A percentile compares a stretch with the other conserved stretches of the same genome.
These are phyloP conservation scores for Teratosphaeria viscida DNA, from an alignment of 2,329 filamentous ascomycete genomes.

Conservation along the genomic window DNA sequence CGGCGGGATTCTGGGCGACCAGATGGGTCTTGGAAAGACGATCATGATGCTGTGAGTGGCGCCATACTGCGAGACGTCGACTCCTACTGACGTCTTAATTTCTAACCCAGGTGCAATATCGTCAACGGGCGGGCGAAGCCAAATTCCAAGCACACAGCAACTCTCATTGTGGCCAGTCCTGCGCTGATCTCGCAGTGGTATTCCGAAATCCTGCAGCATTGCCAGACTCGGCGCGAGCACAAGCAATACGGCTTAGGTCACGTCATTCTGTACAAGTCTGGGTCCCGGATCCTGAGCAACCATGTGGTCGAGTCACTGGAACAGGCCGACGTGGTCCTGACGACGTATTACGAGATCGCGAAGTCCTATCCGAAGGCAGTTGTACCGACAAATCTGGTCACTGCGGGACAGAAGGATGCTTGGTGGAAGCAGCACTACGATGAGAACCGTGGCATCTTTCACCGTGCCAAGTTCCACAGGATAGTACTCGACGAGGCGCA, in stretches of 20 bases:
- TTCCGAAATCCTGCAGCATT: slow-evolving; percentile 19
- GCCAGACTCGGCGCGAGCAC: slow-evolving; percentile 3
- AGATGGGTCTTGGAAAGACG: slow-evolving; percentile 99
- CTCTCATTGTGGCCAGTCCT: slow-evolving; percentile 33
- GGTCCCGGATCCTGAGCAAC: slow-evolving; percentile 5
- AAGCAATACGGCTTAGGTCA: slow-evolving; percentile 12
- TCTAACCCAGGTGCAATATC: slow-evolving; percentile 28
- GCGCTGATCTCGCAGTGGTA: slow-evolving; percentile 33
- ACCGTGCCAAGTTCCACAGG: slow-evolving; percentile 37
- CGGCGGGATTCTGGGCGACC: slow-evolving; percentile 83
- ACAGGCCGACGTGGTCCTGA: slow-evolving; percentile 25
- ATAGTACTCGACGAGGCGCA: slow-evolving; percentile 85
- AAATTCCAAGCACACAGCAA: slow-evolving; percentile 20
- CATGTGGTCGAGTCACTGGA: slow-evolving; percentile 5
- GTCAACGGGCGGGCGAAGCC: slow-evolving; percentile 27
- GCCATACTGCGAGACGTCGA: too few species aligned
- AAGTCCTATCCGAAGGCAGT: slow-evolving; percentile 33
- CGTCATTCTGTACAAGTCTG: slow-evolving; percentile 10
- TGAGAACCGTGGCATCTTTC: slow-evolving; percentile 27
- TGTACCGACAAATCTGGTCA: slow-evolving; percentile 27
- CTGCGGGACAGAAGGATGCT: slow-evolving; percentile 28
- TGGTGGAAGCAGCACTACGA: slow-evolving; percentile 28
- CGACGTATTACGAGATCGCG: slow-evolving; percentile 34
- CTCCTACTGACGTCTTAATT: too few species aligned
- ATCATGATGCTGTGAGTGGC: slow-evolving; percentile 43